Conservation (phyloP, 805 yeast species). For the Candida maltosa region DNA sequence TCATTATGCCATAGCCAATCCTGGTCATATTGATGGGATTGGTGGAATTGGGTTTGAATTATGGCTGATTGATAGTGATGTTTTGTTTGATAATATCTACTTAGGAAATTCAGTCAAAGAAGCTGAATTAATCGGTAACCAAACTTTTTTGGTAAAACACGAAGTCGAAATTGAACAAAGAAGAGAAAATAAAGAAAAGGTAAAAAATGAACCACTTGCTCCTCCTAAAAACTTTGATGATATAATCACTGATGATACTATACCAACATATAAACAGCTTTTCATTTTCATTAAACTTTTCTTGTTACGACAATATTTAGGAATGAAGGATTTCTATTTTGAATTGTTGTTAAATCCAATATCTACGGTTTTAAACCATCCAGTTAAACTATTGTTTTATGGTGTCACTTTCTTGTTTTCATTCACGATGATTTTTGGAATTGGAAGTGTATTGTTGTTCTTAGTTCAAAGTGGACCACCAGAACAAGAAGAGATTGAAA, state of each 20-base stretch:
- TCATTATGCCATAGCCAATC: constrained; percentile 54
- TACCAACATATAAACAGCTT: constrained; percentile 12
- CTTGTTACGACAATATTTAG: constrained; percentile 15
- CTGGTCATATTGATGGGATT: constrained; percentile 61
- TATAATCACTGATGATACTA: constrained; percentile 18
- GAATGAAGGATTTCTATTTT: constrained; percentile 29
- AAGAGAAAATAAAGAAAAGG: constrained; percentile 38
- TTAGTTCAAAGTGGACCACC: constrained; percentile 6
- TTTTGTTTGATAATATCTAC: constrained; percentile 80
- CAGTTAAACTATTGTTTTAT: constrained; percentile 49
- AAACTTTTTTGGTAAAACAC: constrained; percentile 59
- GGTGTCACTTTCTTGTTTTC: constrained; percentile 38
- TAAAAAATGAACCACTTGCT: constrained; percentile 36
- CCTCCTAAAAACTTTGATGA: constrained; percentile 45
- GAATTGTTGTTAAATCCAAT: constrained; percentile 46
- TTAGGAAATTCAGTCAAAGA: constrained; percentile 81
- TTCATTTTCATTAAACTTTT: constrained; percentile 16
- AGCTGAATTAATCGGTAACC: constrained; percentile 81
- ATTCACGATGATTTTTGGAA: constrained; percentile 44
- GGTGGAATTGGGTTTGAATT: constrained; percentile 86
- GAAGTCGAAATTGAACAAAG: constrained; percentile 47
- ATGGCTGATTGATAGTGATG: constrained; percentile 79
- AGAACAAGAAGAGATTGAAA: no score
- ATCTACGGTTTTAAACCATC: constrained; percentile 40
- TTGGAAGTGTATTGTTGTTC: constrained; percentile 9